Percentiles rank a stretch among this genome's conserved stretches.
These are phyloP conservation scores for Biscogniauxia mediterranea DNA, from an alignment of 2,329 filamentous ascomycete species.

Conservation along the genomic window DNA sequence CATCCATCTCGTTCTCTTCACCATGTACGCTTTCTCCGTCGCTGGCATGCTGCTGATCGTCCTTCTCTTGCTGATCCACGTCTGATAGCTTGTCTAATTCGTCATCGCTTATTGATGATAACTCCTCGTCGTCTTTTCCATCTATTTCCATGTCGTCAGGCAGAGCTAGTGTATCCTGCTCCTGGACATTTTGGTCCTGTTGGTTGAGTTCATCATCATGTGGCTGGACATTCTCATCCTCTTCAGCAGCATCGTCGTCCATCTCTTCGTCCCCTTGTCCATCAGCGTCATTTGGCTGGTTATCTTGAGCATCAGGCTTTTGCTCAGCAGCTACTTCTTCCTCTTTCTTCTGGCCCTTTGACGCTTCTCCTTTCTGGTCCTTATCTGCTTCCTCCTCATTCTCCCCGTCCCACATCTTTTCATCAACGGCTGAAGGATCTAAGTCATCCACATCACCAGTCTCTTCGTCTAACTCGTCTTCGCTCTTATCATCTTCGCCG, in stretches of 20 bases:
- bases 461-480: constrained; percentile 84
- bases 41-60: constrained; percentile 36
- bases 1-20: constrained; percentile 48
- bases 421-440: constrained; percentile 86
- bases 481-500: constrained; percentile 62
- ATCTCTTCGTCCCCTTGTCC: constrained; percentile 47
- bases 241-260: constrained; percentile 61
- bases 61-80: constrained; percentile 45
- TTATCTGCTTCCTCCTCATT: constrained; percentile 78
- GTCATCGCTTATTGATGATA: constrained; percentile 51
- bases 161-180: constrained; percentile 78
- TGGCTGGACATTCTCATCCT: constrained; percentile 54
- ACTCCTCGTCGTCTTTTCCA: constrained; percentile 58
- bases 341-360: constrained; percentile 67
- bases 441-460: constrained; percentile 87
- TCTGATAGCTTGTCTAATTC: constrained; percentile 59
- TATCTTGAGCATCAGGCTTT: constrained; percentile 58
- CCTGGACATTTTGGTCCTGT: constrained; percentile 73
- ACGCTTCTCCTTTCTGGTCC: constrained; percentile 72
- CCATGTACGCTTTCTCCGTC: constrained; percentile 40
- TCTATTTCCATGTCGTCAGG: constrained; percentile 88
- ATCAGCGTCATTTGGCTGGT: constrained; percentile 41
- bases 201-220: constrained; percentile 58
- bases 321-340: constrained; percentile 55
- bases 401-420: constrained; percentile 97